These are phyloP conservation scores for Lipomyces sp. DNA, from an alignment of 805 yeast species.

Conservation along the genomic window DNA sequence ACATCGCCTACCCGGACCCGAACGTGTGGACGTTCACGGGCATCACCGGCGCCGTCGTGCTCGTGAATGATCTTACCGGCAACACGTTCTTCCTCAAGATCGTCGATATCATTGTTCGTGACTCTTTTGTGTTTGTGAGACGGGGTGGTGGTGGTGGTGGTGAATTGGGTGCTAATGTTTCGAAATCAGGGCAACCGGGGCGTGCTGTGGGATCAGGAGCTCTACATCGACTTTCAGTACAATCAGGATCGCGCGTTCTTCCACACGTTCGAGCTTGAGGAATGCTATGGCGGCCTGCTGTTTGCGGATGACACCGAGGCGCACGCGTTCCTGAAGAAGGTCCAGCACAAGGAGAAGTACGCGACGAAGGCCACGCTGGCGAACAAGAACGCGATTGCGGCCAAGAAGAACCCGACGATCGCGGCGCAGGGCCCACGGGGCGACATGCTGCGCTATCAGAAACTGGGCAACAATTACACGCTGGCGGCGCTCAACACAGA, in stretches of 20 bases:
- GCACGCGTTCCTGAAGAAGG: slow-evolving; percentile 74
- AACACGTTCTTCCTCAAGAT: slow-evolving; percentile 87
- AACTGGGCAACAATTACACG: slow-evolving; percentile 25
- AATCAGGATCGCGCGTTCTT: slow-evolving; percentile 92
- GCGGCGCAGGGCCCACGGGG: slow-evolving; percentile 64
- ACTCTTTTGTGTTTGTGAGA: too few species aligned
- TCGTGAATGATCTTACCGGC: slow-evolving; percentile 91
- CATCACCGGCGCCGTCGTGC: slow-evolving; percentile 75
- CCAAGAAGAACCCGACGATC: slow-evolving; percentile 50
- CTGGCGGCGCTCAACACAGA: slow-evolving; percentile 40
- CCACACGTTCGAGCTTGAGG: slow-evolving; percentile 91
- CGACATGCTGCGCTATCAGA: slow-evolving; percentile 24
- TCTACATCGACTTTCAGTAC: slow-evolving; percentile 82
- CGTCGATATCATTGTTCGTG: slow-evolving; percentile 59
- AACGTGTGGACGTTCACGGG: slow-evolving; percentile 85
- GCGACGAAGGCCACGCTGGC: slow-evolving; percentile 81
- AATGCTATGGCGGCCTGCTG: slow-evolving; percentile 77
- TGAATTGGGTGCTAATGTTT: too few species aligned
- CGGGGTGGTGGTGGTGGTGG: too few species aligned
- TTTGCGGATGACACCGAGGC: slow-evolving; percentile 91
- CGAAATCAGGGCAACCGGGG: slow-evolving; percentile 64
- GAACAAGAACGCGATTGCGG: slow-evolving; percentile 84
- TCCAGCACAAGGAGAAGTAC: slow-evolving; percentile 69
- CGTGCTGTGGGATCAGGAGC: slow-evolving; percentile 95
- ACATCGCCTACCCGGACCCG: slow-evolving; percentile 84